Evolutionary conservation across 2,329 filamentous ascomycete genomes (phyloP).

Genomic region (Alternaria brassicae): DNA sequence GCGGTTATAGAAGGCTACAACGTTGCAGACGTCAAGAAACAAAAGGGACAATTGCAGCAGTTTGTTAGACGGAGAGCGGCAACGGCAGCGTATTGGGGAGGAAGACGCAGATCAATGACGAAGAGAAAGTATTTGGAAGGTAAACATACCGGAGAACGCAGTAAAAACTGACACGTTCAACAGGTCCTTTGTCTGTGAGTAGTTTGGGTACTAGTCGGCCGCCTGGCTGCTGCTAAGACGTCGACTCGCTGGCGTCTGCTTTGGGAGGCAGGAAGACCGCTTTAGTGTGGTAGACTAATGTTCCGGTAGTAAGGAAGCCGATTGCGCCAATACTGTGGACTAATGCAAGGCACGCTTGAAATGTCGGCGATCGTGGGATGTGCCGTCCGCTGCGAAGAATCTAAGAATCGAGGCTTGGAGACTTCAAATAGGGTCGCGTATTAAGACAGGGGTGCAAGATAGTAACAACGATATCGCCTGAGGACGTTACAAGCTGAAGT

Average conservation of each 20-base stretch:
- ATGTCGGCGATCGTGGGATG: conserved; percentile 7
- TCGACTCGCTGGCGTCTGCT: conserved; percentile 13
- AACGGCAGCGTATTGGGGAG: conserved; percentile 11
- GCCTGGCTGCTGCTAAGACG: conserved; percentile 4
- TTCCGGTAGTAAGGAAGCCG: conserved; percentile 6
- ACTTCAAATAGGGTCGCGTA: conserved; percentile 3
- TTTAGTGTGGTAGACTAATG: conserved; percentile 14
- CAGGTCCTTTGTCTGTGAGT: conserved; percentile 7
- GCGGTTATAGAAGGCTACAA: not conserved
- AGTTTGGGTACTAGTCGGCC: conserved; percentile 6
- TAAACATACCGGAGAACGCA: conserved; percentile 29
- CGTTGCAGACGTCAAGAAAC: not conserved
- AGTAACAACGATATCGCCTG: not conserved
- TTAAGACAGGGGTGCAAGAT: conserved; percentile 1
- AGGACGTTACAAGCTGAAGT: not conserved
- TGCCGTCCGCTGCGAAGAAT: not conserved
- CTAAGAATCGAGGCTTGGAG: conserved; percentile 6
- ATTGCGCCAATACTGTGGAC: conserved; percentile 1
- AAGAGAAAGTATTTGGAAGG: conserved; percentile 22
- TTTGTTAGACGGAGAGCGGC: conserved; percentile 3
- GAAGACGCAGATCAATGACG: conserved; percentile 28
- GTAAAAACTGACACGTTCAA: conserved; percentile 12
- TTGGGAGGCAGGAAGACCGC: conserved; percentile 1
- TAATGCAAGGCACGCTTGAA: conserved; percentile 18
- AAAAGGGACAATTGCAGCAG: conserved; percentile 2